Conservation (phyloP, 2,329 filamentous ascomycete species). For the Leptoxyphium fumago region DNA sequence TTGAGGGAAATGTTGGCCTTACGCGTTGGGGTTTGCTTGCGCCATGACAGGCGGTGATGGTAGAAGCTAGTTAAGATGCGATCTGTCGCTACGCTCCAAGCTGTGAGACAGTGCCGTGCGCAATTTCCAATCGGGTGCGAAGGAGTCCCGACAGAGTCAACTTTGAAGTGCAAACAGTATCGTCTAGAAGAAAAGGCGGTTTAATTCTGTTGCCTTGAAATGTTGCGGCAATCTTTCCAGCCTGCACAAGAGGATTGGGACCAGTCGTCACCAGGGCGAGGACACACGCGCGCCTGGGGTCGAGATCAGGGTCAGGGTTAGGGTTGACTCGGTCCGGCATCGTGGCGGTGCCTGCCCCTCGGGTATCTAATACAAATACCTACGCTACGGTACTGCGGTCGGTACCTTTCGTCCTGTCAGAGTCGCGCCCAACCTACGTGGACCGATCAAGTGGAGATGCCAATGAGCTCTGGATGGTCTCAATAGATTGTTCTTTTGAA, state of each 20-base stretch:
- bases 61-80: background rate
- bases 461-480: too few species aligned
- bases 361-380: too few species aligned
- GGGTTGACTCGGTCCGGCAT: background rate
- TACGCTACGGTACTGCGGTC: too few species aligned
- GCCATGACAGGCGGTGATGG: conserved; percentile 13
- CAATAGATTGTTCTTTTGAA: too few species aligned
- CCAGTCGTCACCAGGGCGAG: background rate
- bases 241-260: background rate
- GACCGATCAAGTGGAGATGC: too few species aligned
- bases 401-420: too few species aligned
- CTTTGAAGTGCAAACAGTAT: too few species aligned
- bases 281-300: background rate
- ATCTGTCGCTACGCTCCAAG: too few species aligned
- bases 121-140: too few species aligned
- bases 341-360: background rate
- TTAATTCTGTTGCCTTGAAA: background rate
- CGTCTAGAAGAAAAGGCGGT: background rate
- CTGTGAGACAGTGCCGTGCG: too few species aligned
- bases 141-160: too few species aligned
- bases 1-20: conserved; percentile 2
- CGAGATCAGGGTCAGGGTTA: background rate
- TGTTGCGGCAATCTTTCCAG: background rate
- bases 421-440: too few species aligned
- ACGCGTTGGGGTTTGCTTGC: conserved; percentile 18